These are phyloP conservation scores for Hemileccinum impolitum DNA, from an alignment of 768 basidiomycete genomes.

Conservation along the genomic window DNA sequence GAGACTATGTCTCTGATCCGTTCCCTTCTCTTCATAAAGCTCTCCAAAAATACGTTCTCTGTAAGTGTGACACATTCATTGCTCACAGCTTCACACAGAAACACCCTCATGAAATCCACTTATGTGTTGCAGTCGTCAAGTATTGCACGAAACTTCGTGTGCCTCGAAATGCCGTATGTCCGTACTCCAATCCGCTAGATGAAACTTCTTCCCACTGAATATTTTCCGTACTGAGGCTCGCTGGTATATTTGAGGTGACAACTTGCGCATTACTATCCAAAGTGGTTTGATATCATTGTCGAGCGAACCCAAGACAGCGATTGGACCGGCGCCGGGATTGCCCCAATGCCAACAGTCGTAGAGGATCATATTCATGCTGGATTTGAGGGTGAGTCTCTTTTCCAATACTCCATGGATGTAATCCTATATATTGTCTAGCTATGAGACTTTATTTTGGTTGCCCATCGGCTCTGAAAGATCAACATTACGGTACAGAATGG, in stretches of 20 bases:
- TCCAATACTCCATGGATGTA: neutral
- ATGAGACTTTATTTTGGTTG: slow-evolving; percentile 93
- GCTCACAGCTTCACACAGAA: slow-evolving; percentile 27
- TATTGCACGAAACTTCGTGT: slow-evolving; percentile 85
- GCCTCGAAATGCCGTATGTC: slow-evolving; percentile 78
- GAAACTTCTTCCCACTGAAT: neutral
- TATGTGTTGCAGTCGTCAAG: slow-evolving; percentile 89
- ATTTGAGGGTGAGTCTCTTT: slow-evolving; percentile 42
- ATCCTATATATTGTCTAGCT: slow-evolving; percentile 35
- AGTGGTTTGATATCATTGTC: slow-evolving; percentile 66
- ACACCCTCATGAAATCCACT: slow-evolving; percentile 69
- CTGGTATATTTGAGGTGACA: slow-evolving; percentile 43
- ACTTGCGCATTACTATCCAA: slow-evolving; percentile 59
- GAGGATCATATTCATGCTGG: slow-evolving; percentile 67
- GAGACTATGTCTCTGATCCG: slow-evolving; percentile 84
- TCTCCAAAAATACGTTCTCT: slow-evolving; percentile 45
- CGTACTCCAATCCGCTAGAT: slow-evolving; percentile 52
- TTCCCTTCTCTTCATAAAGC: slow-evolving; percentile 80
- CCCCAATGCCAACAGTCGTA: slow-evolving; percentile 86
- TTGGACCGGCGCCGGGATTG: slow-evolving; percentile 96
- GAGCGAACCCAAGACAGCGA: slow-evolving; percentile 44
- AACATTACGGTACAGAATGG: slow-evolving; percentile 80
- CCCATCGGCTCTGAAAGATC: slow-evolving; percentile 69
- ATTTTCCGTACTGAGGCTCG: neutral
- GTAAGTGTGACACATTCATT: neutral